Conservation (phyloP, 768 basidiomycete species). For the Lanmaoa pseudosensibilis region DNA sequence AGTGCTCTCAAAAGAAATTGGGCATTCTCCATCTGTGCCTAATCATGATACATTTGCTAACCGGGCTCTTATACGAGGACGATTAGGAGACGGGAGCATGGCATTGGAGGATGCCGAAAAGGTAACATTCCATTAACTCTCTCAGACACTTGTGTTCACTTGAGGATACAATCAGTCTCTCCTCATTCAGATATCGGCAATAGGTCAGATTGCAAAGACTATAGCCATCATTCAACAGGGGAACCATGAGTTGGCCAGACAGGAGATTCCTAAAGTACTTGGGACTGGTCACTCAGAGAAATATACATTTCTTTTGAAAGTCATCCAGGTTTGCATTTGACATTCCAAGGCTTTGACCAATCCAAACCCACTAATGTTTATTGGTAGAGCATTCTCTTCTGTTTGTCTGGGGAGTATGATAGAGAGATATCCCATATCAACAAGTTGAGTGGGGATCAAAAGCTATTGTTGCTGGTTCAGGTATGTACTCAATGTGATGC, state of each 20-base stretch:
- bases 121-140: not conserved
- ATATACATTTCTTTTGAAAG: slow-evolving; percentile 2
- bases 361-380: not conserved
- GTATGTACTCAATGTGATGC: not conserved
- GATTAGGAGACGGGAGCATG: not conserved
- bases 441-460: not conserved
- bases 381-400: slow-evolving; percentile 15
- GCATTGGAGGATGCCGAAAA: slow-evolving; percentile 14
- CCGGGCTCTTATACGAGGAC: slow-evolving; percentile 15
- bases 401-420: slow-evolving; percentile 8
- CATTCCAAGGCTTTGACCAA: not conserved
- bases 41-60: slow-evolving; percentile 14
- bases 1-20: slow-evolving; percentile 13
- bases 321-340: slow-evolving; percentile 11
- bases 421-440: not conserved
- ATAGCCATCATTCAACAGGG: slow-evolving; percentile 8
- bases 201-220: slow-evolving; percentile 16
- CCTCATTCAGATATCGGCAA: slow-evolving; percentile 7
- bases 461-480: slow-evolving; percentile 14
- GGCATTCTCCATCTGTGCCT: not conserved
- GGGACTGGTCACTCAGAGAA: not conserved
- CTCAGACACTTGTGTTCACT: not conserved
- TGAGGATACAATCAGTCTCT: slow-evolving; percentile 8
- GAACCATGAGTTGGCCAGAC: not conserved
- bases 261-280: slow-evolving; percentile 2